Evolutionary conservation across 768 basidiomycete species (phyloP), one percentile per base, ranked within the genome.

Genomic region (Boletus eberwhitei): DNA sequence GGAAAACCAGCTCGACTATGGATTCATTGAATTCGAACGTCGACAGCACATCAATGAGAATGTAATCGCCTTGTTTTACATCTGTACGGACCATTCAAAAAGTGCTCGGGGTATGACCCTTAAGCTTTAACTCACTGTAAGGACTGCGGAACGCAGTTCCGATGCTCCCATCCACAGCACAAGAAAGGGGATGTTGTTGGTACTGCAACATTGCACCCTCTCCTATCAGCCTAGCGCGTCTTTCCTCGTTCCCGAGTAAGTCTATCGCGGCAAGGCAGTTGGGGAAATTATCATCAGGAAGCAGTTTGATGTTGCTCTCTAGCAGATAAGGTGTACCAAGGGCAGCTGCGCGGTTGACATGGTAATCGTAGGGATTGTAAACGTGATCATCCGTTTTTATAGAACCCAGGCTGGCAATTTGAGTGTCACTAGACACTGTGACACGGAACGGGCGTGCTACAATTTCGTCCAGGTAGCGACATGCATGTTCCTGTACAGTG

Each of bases 81-180:
- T 57, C 66, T 64, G 40, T 39, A 44, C 19, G 12, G 44, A 42
- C 39, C 19, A 19, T 44, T 59, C 29, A 64, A 68, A 54, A 61
- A 66, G 64, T 39, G 47, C 29, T n/a, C 39, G 4, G 16, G 42
- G 47, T 9, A 45, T 26, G 17, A 45, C 21, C 39, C 21, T 55
- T 6, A 7, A 26, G 24, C 24, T 26, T 43, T 51, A 66, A 65
- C 79, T 51, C 59, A 84, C 85, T 62, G 54, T 68, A 57, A 31
- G 71, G 61, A 63, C 82, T 84, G 34, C 72, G 73, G 60, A 87
- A 87, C 1, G 67, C 74, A 32, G 83, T 84, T 9, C 67, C 65
- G 4, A 64, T 58, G n/a, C 73, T 61, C 8, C 78, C 76, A 69
- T 87, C 85, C 5, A 85, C 84, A 4, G 83, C 85, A 62, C 72